phyloP scores from a whole-genome alignment of 768 basidiomycete species.

The Suillus weaverae region DNA sequence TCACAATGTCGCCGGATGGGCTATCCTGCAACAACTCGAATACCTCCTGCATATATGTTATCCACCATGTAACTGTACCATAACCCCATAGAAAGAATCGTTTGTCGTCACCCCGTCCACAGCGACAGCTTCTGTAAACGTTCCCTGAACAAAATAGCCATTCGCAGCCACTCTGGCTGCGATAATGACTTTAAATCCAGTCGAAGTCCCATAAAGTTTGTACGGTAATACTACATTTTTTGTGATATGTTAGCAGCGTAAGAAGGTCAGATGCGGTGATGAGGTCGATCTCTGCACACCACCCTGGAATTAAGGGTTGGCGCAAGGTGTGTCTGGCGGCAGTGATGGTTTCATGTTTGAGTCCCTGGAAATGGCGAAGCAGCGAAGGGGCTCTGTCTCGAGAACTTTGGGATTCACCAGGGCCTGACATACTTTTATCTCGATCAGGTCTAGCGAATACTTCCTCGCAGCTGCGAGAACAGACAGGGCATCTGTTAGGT shows the following conservation, averaged over 20 bases:
- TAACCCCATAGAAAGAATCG: too few species aligned
- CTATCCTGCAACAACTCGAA: too few species aligned
- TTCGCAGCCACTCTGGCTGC: too few species aligned
- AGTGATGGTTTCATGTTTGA: slow-evolving; percentile 19
- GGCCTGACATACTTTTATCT: slow-evolving; percentile 16
- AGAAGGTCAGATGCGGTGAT: slow-evolving; percentile 23
- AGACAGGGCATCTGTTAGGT: slow-evolving; percentile 19
- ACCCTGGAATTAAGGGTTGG: slow-evolving; percentile 17
- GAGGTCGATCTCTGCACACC: slow-evolving; percentile 20
- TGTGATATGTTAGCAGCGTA: slow-evolving; percentile 13
- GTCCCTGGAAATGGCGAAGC: slow-evolving; percentile 27
- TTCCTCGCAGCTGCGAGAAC: slow-evolving; percentile 25
- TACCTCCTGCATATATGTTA: too few species aligned
- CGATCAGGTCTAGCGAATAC: slow-evolving; percentile 17
- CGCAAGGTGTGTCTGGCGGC: slow-evolving; percentile 25
- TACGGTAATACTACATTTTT: slow-evolving; percentile 1
- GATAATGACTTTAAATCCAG: too few species aligned
- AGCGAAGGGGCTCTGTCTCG: slow-evolving; percentile 21
- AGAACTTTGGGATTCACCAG: slow-evolving; percentile 13
- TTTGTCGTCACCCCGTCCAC: too few species aligned
- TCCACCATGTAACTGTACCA: too few species aligned
- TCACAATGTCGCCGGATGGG: too few species aligned
- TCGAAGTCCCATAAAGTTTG: too few species aligned
- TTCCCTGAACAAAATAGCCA: too few species aligned
- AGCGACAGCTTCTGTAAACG: too few species aligned